Conservation (phyloP, 441 rosid genomes). For the Theobroma grandiflorum region DNA sequence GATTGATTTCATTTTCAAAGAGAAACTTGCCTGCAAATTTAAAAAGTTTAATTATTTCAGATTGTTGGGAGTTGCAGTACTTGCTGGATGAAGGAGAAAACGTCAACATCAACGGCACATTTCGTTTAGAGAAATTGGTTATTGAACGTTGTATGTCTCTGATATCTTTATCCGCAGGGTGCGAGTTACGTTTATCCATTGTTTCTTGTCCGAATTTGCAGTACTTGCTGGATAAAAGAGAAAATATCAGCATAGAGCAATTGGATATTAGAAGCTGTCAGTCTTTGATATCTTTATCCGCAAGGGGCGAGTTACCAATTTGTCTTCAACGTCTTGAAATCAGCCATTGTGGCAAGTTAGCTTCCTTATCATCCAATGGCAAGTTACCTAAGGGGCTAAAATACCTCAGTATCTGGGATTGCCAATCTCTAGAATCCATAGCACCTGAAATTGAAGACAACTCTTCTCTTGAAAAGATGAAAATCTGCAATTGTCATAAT, state of each 20-base stretch:
- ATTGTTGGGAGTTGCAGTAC: neutral
- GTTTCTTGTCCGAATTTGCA: neutral
- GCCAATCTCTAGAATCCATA: constrained; percentile 1
- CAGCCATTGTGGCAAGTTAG: no score
- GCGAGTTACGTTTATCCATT: no score
- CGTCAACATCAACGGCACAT: neutral
- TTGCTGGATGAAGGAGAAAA: constrained; percentile 1
- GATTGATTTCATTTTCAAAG: constrained; percentile 7
- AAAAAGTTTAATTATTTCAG: neutral
- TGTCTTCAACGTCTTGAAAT: no score
- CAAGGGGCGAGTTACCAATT: neutral
- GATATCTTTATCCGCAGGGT: neutral
- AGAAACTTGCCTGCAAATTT: neutral
- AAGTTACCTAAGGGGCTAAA: neutral
- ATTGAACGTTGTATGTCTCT: neutral
- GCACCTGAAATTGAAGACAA: neutral
- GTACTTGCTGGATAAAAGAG: neutral
- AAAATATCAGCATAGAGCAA: neutral
- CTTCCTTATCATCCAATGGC: neutral
- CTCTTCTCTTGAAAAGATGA: neutral
- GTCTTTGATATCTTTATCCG: neutral
- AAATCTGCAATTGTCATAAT: neutral
- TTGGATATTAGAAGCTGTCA: neutral
- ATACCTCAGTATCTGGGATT: constrained; percentile 1
- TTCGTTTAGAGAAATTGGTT: neutral